Conservation (phyloP, 768 basidiomycete genomes). For the Boletus sp. region DNA sequence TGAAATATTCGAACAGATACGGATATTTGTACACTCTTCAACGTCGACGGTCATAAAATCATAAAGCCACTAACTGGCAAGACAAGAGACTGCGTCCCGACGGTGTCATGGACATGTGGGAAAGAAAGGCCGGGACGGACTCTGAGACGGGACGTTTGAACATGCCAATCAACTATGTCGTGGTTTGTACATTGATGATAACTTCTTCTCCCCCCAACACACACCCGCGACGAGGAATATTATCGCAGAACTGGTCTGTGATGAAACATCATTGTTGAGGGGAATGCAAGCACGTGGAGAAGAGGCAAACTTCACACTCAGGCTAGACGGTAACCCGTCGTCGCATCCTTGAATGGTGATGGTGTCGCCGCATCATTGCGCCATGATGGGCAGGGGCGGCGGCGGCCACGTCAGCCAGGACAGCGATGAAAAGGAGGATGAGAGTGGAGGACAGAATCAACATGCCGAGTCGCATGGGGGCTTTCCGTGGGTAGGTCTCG, state of each 20-base stretch:
- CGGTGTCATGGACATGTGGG: neutral
- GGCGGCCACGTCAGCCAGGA: neutral
- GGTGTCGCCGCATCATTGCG: neutral
- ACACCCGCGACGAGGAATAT: neutral
- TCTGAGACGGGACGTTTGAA: too few species aligned
- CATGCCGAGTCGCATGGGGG: neutral
- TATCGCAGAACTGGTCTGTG: neutral
- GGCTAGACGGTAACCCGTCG: neutral
- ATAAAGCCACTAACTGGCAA: neutral
- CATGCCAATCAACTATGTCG: neutral
- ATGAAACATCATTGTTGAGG: neutral
- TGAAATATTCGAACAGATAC: neutral
- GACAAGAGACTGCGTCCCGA: neutral
- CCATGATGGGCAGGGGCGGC: constrained; percentile 6
- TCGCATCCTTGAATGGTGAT: neutral
- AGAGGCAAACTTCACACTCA: neutral
- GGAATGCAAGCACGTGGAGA: neutral
- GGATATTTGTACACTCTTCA: neutral
- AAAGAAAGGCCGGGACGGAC: neutral
- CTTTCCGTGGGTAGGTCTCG: neutral
- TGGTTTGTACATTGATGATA: neutral
- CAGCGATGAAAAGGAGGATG: constrained; percentile 1
- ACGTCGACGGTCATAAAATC: neutral
- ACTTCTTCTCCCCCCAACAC: neutral
- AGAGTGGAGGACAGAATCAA: neutral